phyloP scores from a whole-genome alignment of 2,329 filamentous ascomycete genomes.

The Diaporthe sp. region DNA sequence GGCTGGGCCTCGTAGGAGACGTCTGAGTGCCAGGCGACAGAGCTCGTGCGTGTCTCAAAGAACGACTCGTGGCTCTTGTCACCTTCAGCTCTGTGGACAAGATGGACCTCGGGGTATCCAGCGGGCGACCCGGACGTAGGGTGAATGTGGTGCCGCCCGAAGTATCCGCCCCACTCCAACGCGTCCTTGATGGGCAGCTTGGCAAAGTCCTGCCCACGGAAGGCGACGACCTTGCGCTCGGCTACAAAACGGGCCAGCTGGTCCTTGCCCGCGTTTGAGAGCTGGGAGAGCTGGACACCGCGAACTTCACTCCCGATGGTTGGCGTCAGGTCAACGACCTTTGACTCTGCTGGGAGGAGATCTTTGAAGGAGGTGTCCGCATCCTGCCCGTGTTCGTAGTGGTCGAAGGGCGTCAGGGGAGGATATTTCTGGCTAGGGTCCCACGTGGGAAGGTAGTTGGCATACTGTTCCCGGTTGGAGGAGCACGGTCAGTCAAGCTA shows the following conservation, averaged over 20 bases:
- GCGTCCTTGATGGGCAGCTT: slow-evolving; percentile 75
- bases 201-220: slow-evolving; percentile 78
- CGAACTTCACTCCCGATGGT: slow-evolving; percentile 77
- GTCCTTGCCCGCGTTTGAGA: slow-evolving; percentile 75
- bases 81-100: slow-evolving; percentile 79
- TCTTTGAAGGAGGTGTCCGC: slow-evolving; percentile 75
- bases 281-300: slow-evolving; percentile 76
- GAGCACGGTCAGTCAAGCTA: neutral
- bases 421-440: slow-evolving; percentile 71
- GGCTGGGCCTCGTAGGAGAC: slow-evolving; percentile 91
- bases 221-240: slow-evolving; percentile 78
- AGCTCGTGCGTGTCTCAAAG: slow-evolving; percentile 79
- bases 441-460: slow-evolving; percentile 77
- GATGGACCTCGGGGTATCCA: slow-evolving; percentile 78
- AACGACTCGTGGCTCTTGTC: slow-evolving; percentile 73
- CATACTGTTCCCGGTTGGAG: slow-evolving; percentile 59
- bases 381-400: slow-evolving; percentile 78
- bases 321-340: slow-evolving; percentile 73
- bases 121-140: slow-evolving; percentile 78
- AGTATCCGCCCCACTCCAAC: slow-evolving; percentile 75
- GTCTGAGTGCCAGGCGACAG: slow-evolving; percentile 90
- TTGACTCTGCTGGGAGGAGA: slow-evolving; percentile 64
- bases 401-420: slow-evolving; percentile 75
- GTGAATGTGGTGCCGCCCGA: slow-evolving; percentile 76
- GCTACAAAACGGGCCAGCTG: slow-evolving; percentile 79